A percentile compares a stretch with the other conserved stretches of the same genome.
Evolutionary conservation across 2,329 filamentous ascomycete genomes (phyloP).

Genomic region (Aspergillus terreus): DNA sequence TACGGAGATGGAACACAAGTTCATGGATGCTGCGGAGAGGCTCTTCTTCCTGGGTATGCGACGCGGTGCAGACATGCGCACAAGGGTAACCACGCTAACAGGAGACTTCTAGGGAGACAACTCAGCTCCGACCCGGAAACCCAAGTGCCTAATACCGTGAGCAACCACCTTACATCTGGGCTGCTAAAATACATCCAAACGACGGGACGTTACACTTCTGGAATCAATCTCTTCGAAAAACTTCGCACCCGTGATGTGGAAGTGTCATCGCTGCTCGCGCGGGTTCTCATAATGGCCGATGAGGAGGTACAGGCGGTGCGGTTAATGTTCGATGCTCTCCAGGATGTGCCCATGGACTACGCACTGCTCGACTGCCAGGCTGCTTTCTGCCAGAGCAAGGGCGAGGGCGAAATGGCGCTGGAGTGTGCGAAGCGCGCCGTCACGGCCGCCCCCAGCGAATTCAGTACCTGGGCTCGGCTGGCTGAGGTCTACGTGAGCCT

Average conservation of each 20-base stretch:
- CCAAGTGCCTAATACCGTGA: conserved; percentile 94
- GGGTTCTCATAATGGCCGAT: conserved; percentile 88
- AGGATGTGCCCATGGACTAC: conserved; percentile 96
- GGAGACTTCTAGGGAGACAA: conserved; percentile 67
- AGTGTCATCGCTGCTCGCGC: conserved; percentile 86
- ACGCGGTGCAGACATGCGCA: not conserved
- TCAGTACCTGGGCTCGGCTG: conserved; percentile 90
- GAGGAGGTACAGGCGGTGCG: conserved; percentile 96
- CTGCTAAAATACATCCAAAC: conserved; percentile 93
- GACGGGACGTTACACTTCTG: conserved; percentile 88
- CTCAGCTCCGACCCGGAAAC: conserved; percentile 95
- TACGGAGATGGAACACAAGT: conserved; percentile 96
- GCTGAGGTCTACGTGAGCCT: conserved; percentile 90
- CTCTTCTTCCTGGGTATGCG: conserved; percentile 81
- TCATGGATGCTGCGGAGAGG: conserved; percentile 88
- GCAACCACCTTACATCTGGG: conserved; percentile 91
- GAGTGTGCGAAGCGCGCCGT: conserved; percentile 94
- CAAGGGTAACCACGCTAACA: conserved; percentile 16
- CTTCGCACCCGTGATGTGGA: conserved; percentile 85
- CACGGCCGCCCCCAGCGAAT: conserved; percentile 92
- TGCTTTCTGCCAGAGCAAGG: conserved; percentile 85
- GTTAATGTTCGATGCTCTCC: conserved; percentile 79
- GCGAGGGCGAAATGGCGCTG: conserved; percentile 78
- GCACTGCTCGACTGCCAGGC: conserved; percentile 93
- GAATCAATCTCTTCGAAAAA: conserved; percentile 97